A percentile compares a stretch with the other conserved stretches of the same genome.
These are phyloP conservation scores for Paxillus involutus DNA, from an alignment of 768 basidiomycete genomes.

Conservation along the genomic window DNA sequence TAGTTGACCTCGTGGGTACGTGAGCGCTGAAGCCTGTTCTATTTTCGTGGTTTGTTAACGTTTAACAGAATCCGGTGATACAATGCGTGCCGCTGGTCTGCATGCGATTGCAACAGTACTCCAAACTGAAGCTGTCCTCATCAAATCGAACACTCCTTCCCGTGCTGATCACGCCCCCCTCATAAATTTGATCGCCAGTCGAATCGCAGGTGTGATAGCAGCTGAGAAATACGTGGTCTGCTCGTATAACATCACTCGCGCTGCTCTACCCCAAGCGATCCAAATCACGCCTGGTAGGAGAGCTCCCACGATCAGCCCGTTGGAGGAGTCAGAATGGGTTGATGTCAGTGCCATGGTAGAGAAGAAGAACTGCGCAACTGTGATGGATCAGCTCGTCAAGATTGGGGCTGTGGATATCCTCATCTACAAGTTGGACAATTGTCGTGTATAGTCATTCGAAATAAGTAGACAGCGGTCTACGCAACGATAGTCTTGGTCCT, in stretches of 20 bases:
- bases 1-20: constrained; percentile 90
- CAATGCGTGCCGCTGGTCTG: constrained; percentile 97
- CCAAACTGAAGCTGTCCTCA: constrained; percentile 87
- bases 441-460: constrained; percentile 61
- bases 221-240: constrained; percentile 85
- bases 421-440: constrained; percentile 89
- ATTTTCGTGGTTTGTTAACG: background rate
- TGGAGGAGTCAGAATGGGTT: constrained; percentile 87
- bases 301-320: constrained; percentile 82
- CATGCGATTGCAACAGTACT: constrained; percentile 91
- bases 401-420: constrained; percentile 91
- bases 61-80: constrained; percentile 89
- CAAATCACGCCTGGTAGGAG: constrained; percentile 83
- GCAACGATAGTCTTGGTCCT: too few relatives aligned
- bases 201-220: constrained; percentile 91
- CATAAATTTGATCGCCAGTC: constrained; percentile 77
- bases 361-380: constrained; percentile 71
- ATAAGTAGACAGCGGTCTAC: background rate
- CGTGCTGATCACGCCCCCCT: constrained; percentile 62
- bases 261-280: constrained; percentile 58
- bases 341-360: constrained; percentile 93
- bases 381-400: constrained; percentile 85
- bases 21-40: constrained; percentile 36
- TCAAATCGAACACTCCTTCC: constrained; percentile 71
- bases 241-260: constrained; percentile 86